Conservation (phyloP, 2,329 filamentous ascomycete species). For the Botrytis squamosa region DNA sequence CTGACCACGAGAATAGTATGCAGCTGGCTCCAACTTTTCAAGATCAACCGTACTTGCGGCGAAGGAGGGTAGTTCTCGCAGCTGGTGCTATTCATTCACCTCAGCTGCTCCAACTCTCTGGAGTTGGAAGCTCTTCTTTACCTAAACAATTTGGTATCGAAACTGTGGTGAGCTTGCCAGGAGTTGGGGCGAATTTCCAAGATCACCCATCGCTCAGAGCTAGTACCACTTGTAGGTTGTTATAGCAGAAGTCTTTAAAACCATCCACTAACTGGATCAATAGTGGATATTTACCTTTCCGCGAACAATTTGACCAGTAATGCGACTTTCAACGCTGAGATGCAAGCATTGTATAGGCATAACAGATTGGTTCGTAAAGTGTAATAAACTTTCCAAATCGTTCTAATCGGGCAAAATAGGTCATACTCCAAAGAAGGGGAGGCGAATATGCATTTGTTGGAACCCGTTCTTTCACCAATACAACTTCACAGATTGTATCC, state of each 20-base stretch:
- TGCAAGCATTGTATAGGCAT: slow-evolving; percentile 12
- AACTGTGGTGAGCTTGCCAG: slow-evolving; percentile 46
- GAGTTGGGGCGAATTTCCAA: slow-evolving; percentile 52
- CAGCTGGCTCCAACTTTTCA: slow-evolving; percentile 33
- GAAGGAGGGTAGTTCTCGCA: slow-evolving; percentile 49
- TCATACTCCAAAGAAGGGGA: slow-evolving; percentile 16
- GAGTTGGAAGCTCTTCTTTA: slow-evolving; percentile 48
- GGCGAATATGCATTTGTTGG: slow-evolving; percentile 15
- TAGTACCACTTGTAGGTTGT: slow-evolving; percentile 1
- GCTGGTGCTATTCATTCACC: slow-evolving; percentile 53
- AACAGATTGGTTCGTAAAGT: slow-evolving; percentile 13
- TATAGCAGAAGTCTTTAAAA: background rate
- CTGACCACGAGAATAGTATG: slow-evolving; percentile 15
- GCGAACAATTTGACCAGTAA: slow-evolving; percentile 16
- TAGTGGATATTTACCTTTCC: slow-evolving; percentile 5
- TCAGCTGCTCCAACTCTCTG: slow-evolving; percentile 52
- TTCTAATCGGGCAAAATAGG: background rate
- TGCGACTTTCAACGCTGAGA: slow-evolving; percentile 19
- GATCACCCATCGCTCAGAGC: slow-evolving; percentile 41
- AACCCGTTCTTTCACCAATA: slow-evolving; percentile 11
- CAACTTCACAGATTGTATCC: background rate
- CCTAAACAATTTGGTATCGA: slow-evolving; percentile 47
- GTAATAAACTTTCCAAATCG: background rate
- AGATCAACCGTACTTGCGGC: slow-evolving; percentile 26
- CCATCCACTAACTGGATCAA: background rate